Conservation (phyloP, 192 early-diverging fungal species). For the Backusella tarrabulga region DNA sequence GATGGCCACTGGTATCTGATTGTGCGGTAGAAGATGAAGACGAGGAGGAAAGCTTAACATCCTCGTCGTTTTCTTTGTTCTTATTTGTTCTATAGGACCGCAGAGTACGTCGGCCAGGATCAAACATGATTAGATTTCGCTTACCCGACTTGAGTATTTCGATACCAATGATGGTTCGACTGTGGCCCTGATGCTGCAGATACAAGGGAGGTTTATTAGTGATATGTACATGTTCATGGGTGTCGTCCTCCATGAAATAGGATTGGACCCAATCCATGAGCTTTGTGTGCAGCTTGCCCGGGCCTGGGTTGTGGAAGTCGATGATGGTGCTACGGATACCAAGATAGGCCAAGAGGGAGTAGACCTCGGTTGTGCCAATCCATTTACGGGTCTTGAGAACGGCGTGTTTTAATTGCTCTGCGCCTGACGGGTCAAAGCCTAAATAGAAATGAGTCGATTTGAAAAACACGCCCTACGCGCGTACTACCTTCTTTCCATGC, state of each 20-base stretch:
- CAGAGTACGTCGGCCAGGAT: conserved; percentile 47
- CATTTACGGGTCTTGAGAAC: conserved; percentile 60
- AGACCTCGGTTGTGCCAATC: conserved; percentile 74
- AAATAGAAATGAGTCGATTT: too few relatives aligned
- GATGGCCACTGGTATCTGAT: background rate
- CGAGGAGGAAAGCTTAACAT: background rate
- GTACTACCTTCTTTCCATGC: conserved; percentile 53
- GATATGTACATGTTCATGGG: conserved; percentile 24
- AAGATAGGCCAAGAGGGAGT: conserved; percentile 56
- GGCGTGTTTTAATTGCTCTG: conserved; percentile 48
- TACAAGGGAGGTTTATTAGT: conserved; percentile 61
- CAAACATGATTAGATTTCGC: conserved; percentile 58
- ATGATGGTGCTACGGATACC: conserved; percentile 57
- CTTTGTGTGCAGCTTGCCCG: conserved; percentile 50
- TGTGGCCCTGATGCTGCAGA: conserved; percentile 72
- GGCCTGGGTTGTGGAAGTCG: conserved; percentile 63
- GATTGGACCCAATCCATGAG: conserved; percentile 54
- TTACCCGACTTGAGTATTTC: conserved; percentile 41
- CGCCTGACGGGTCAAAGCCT: conserved; percentile 60
- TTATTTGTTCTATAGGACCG: conserved; percentile 1
- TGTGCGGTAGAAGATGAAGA: background rate
- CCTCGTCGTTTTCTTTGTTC: background rate
- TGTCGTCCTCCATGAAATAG: conserved; percentile 48
- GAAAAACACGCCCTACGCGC: too few relatives aligned
- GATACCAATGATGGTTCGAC: conserved; percentile 62